phyloP scores from a whole-genome alignment of 2,329 filamentous ascomycete genomes.

The Epichloe amarillans region DNA sequence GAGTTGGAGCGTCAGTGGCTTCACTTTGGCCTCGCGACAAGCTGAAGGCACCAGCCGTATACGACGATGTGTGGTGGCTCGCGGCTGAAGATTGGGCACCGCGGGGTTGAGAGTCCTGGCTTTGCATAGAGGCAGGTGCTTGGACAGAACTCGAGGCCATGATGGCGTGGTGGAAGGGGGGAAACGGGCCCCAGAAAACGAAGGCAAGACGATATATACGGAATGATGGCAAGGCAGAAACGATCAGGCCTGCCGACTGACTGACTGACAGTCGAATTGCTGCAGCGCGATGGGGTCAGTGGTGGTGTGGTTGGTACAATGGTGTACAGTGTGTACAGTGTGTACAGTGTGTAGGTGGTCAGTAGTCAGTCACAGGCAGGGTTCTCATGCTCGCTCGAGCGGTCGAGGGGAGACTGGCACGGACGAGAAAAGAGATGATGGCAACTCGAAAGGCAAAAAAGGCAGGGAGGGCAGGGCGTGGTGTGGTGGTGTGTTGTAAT shows the following conservation, averaged over 20 bases:
- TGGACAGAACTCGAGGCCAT: conserved; percentile 33
- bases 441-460: too few relatives aligned
- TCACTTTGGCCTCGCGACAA: conserved; percentile 26
- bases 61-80: conserved; percentile 15
- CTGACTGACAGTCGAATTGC: background rate
- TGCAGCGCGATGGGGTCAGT: conserved; percentile 2
- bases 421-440: background rate
- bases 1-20: conserved; percentile 18
- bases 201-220: background rate
- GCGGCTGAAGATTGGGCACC: conserved; percentile 15
- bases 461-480: background rate
- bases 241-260: background rate
- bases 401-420: conserved; percentile 2
- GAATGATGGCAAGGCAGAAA: conserved; percentile 2
- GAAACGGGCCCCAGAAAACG: background rate
- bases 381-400: background rate
- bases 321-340: too few relatives aligned
- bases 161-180: conserved; percentile 10
- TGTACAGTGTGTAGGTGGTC: too few relatives aligned
- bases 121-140: conserved; percentile 26
- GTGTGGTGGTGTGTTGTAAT: background rate
- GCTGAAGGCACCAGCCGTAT: conserved; percentile 25
- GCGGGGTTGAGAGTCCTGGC: conserved; percentile 22
- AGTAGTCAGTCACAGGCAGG: conserved; percentile 14
- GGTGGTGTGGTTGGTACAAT: background rate